phyloP scores from a whole-genome alignment of 352 stramenopile genomes.

The Pythium guiyangense region DNA sequence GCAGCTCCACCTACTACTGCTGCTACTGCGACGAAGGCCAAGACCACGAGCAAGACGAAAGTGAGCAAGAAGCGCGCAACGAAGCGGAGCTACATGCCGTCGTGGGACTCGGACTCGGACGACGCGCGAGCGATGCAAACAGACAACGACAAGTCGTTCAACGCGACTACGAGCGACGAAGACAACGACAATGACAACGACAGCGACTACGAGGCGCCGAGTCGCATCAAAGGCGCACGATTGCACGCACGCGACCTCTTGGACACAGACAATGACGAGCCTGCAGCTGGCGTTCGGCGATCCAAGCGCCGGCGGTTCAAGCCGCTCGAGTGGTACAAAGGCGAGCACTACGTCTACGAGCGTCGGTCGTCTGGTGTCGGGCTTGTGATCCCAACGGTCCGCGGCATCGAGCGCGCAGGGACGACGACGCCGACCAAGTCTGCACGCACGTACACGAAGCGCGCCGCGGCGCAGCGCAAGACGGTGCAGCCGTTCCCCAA shows the following conservation, averaged over 20 bases:
- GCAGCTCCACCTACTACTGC: no score
- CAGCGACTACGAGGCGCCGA: constrained; percentile 29
- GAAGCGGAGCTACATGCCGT: constrained; percentile 4
- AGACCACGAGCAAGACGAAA: neutral
- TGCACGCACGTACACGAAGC: constrained; percentile 25
- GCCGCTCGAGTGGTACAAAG: constrained; percentile 87
- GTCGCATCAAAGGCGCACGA: constrained; percentile 7
- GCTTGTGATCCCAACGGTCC: constrained; percentile 74
- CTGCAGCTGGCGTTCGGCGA: constrained; percentile 44
- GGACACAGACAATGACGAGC: constrained; percentile 26
- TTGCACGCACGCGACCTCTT: constrained; percentile 20
- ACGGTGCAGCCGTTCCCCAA: constrained; percentile 33
- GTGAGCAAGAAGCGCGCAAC: constrained; percentile 8
- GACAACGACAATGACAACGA: constrained; percentile 38
- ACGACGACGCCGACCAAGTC: constrained; percentile 49
- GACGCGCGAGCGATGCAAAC: constrained; percentile 19
- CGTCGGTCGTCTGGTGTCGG: constrained; percentile 75
- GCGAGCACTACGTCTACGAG: constrained; percentile 84
- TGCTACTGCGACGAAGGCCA: neutral
- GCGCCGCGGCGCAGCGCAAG: constrained; percentile 19
- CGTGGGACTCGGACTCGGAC: constrained; percentile 3
- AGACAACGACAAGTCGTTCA: constrained; percentile 63
- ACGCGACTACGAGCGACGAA: constrained; percentile 35
- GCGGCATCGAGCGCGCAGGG: constrained; percentile 60
- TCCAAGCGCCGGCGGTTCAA: constrained; percentile 79